These are phyloP conservation scores for Ceratobasidium sp. DNA, from an alignment of 1,284 basidiomycete genomes.

Conservation along the genomic window DNA sequence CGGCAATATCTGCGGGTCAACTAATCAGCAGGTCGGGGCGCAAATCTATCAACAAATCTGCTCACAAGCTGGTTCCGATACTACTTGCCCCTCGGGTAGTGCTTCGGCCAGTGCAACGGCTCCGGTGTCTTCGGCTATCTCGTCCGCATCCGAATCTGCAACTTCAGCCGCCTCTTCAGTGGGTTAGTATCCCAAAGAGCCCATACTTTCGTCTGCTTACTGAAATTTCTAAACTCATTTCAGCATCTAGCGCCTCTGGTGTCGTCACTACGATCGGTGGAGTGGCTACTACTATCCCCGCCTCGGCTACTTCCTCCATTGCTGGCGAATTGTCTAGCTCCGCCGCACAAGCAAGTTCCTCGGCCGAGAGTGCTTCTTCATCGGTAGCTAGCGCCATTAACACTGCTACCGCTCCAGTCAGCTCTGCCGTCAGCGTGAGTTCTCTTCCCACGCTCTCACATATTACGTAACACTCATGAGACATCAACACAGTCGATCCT, in stretches of 20 bases:
- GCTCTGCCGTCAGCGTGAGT: slow-evolving; percentile 22
- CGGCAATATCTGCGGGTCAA: slow-evolving; percentile 13
- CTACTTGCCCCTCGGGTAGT: slow-evolving; percentile 12
- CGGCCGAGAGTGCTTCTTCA: not conserved
- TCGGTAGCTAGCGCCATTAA: slow-evolving; percentile 11
- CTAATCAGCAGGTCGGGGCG: slow-evolving; percentile 19
- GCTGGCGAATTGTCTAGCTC: not conserved
- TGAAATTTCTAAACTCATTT: slow-evolving; percentile 4
- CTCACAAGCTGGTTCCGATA: slow-evolving; percentile 26
- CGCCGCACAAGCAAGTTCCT: slow-evolving; percentile 3
- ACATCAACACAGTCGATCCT: slow-evolving; percentile 1
- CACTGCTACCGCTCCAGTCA: slow-evolving; percentile 16
- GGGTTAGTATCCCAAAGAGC: not conserved
- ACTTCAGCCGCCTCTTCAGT: slow-evolving; percentile 1
- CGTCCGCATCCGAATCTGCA: not conserved
- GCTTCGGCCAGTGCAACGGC: not conserved
- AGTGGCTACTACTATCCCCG: slow-evolving; percentile 12
- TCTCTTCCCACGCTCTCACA: not conserved
- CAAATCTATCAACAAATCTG: slow-evolving; percentile 37
- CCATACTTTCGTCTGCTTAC: not conserved
- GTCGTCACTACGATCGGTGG: slow-evolving; percentile 19
- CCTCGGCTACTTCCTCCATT: slow-evolving; percentile 18
- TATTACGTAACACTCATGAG: slow-evolving; percentile 3
- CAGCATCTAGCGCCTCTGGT: slow-evolving; percentile 9
- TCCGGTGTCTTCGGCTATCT: not conserved